Evolutionary conservation across 192 early-diverging fungal genomes (phyloP).

Genomic region (Coemansia sp.): DNA sequence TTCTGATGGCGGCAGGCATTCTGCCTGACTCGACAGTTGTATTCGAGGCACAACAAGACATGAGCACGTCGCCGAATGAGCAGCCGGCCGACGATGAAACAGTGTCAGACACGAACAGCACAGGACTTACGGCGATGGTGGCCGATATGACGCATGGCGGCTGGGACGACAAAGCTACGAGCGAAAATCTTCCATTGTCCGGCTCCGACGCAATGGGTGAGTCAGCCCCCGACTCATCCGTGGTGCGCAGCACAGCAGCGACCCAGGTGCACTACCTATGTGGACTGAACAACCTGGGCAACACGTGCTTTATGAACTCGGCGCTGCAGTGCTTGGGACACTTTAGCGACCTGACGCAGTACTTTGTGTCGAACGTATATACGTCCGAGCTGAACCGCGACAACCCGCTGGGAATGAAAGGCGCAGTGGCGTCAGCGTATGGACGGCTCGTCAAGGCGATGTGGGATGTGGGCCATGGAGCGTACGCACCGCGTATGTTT

Average conservation of each 20-base stretch:
- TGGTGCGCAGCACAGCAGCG: not conserved
- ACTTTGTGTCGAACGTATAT: slow-evolving; percentile 61
- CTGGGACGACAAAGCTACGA: not conserved
- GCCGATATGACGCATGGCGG: not conserved
- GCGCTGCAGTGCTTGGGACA: slow-evolving; percentile 88
- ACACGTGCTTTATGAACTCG: slow-evolving; percentile 92
- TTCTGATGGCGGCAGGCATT: slow-evolving; percentile 15
- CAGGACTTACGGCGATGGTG: not conserved
- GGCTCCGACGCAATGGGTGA: slow-evolving; percentile 1
- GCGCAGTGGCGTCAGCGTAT: slow-evolving; percentile 68
- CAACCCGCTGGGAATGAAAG: slow-evolving; percentile 75
- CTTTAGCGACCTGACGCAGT: slow-evolving; percentile 64
- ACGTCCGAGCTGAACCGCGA: slow-evolving; percentile 65
- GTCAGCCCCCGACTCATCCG: not conserved
- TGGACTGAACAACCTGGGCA: slow-evolving; percentile 82
- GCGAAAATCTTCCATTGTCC: not conserved
- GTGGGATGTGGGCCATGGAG: slow-evolving; percentile 58
- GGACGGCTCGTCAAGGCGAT: slow-evolving; percentile 64
- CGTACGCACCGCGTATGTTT: slow-evolving; percentile 74
- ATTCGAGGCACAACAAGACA: slow-evolving; percentile 8
- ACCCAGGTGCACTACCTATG: slow-evolving; percentile 52
- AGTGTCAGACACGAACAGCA: not conserved
- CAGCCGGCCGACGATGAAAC: not conserved
- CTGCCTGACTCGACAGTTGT: slow-evolving; percentile 20
- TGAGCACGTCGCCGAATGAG: not conserved